Base-by-base conservation (phyloP, 352 stramenopile species). In the Globisporangium middletonii region DNA sequence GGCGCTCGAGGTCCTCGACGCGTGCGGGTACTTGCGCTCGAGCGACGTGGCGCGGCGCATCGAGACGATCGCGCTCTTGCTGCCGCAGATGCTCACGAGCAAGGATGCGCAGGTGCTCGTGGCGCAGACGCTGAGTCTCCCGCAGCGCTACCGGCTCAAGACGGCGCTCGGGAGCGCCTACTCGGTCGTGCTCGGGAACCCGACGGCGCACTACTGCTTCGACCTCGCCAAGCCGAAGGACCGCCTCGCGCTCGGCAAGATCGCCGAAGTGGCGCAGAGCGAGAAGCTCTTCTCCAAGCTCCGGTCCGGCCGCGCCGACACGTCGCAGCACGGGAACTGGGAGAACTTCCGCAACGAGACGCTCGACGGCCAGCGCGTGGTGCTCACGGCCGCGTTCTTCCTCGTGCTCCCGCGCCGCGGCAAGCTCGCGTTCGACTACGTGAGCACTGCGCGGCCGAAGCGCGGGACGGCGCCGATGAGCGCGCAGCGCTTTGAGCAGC, bases 261-360 rank as follows among this genome's bases (percentile, higher is more conserved):
- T 97, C n/a, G 77, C 82, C 0, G 86, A 95, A 59, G 71, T 94
- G 8, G 88, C 87, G 44, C 77, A 96, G 51, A 77, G 73, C 50
- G 84, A 96, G 55, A 92, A 93, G 61, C 66, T 87, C 11, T 91
- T 91, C 44, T 89, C 77, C 3, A 80, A 72, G 49, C 53, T 72
- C 54, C 79, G 68, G 3, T 89, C 72, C 3, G 63, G 67, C 4
- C 71, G 75, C 1, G 62, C 69, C 9, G 84, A 96, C 48, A 97
- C 82, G 23, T 93, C 81, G 7, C 87, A 97, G 67, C 85, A 96
- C 42, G 86, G 84, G 26, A 94, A 97, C 56, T 96, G 86, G 84
- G 80, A 96, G 60, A 97, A 97, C 62, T 97, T 96, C 53, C 79
- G 89, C 45, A 97, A 97, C 52, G 89, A 96, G 71, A 73, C 74